Evolutionary conservation across 164 flowering plant genomes (phyloP).

Genomic region (Aristolochia fimbriata): DNA sequence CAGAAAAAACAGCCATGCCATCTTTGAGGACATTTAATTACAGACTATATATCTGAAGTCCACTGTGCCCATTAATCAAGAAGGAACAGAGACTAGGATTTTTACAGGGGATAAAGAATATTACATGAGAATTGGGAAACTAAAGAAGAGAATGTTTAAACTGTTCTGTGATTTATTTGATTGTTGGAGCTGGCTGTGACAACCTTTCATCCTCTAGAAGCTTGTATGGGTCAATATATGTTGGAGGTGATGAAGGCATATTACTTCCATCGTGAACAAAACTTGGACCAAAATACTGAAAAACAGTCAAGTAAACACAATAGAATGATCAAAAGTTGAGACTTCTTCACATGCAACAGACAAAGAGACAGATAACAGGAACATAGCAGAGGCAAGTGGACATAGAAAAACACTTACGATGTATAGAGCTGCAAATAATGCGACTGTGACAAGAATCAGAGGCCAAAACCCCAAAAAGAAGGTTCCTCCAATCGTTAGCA

Average conservation of each 20-base stretch:
- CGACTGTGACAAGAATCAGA: conserved; percentile 56
- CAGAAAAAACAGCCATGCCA: too few relatives aligned
- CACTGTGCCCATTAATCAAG: too few relatives aligned
- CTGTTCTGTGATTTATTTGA: conserved; percentile 26
- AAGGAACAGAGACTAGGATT: too few relatives aligned
- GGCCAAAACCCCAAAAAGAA: conserved; percentile 90
- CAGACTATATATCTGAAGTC: too few relatives aligned
- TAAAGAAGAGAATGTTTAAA: too few relatives aligned
- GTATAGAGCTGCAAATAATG: conserved; percentile 56
- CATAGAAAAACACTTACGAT: conserved; percentile 40
- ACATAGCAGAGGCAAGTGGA: too few relatives aligned
- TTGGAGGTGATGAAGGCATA: conserved; percentile 32
- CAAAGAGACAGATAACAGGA: background rate
- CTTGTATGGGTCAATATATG: conserved; percentile 67
- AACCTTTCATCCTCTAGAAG: conserved; percentile 80
- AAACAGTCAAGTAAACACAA: background rate
- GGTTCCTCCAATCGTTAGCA: conserved; percentile 84
- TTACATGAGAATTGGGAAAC: conserved; percentile 2
- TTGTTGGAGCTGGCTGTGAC: conserved; percentile 41
- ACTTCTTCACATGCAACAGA: too few relatives aligned
- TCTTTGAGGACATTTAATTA: too few relatives aligned
- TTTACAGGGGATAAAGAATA: conserved; percentile 5
- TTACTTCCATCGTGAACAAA: conserved; percentile 66
- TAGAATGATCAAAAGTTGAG: too few relatives aligned
- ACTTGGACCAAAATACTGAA: conserved; percentile 68